These are phyloP conservation scores for Sodiomyces alkalinus DNA, from an alignment of 2,329 filamentous ascomycete species.

Conservation along the genomic window DNA sequence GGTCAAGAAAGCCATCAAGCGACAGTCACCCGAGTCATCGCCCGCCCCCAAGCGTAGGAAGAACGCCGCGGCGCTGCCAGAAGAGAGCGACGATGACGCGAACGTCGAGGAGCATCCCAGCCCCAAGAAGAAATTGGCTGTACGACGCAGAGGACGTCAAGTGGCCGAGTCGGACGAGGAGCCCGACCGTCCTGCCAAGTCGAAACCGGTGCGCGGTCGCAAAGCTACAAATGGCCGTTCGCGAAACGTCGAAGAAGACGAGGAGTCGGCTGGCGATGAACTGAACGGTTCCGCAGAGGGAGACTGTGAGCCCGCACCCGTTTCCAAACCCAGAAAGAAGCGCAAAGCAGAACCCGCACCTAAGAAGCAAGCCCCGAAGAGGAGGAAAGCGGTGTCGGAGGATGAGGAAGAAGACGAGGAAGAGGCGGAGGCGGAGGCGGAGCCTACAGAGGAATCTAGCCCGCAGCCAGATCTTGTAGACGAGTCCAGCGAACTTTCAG, in stretches of 20 bases:
- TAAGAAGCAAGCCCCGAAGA: not conserved
- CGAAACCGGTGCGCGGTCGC: not conserved
- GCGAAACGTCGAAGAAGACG: slow-evolving; percentile 4
- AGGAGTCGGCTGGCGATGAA: slow-evolving; percentile 4
- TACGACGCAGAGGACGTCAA: slow-evolving; percentile 1
- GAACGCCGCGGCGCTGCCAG: slow-evolving; percentile 15
- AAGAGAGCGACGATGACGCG: slow-evolving; percentile 12
- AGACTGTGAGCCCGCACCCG: not conserved
- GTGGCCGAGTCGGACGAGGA: slow-evolving; percentile 3
- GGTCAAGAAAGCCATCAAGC: slow-evolving; percentile 17
- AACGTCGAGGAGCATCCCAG: slow-evolving; percentile 10
- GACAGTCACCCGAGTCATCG: slow-evolving; percentile 18
- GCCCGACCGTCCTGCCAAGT: not conserved
- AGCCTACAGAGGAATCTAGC: not conserved
- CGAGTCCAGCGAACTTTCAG: not conserved
- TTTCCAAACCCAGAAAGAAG: slow-evolving; percentile 1
- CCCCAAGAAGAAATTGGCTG: slow-evolving; percentile 5
- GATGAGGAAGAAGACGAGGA: not conserved
- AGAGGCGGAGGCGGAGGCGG: not conserved
- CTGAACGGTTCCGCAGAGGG: slow-evolving; percentile 2
- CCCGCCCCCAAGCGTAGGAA: slow-evolving; percentile 24
- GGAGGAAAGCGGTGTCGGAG: not conserved
- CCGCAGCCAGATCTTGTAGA: not conserved
- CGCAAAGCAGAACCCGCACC: slow-evolving; percentile 2
- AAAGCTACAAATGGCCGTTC: not conserved